Base-by-base conservation (phyloP, 371 early-diverging fungal species). In the Mucor plumbeus region DNA sequence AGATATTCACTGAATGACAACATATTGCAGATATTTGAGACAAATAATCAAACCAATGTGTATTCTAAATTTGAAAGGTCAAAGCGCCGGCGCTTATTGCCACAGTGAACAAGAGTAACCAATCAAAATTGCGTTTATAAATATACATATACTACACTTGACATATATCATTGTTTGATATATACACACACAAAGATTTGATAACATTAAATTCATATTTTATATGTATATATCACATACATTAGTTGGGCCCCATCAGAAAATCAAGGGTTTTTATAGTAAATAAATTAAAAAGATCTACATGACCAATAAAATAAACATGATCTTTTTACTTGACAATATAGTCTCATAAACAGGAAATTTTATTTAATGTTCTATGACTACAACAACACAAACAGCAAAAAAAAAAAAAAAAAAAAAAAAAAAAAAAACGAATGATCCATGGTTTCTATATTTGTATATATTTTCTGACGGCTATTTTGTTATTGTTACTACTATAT, bases 51-150 rank as follows among this genome's bases (percentile, higher is more conserved):
- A 38, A 38, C 5, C 38, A 38, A 38, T 38, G 38, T 38, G 38
- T 38, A 48, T 9, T 48, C 48, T 48, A 48, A 48, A 48, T 48
- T 48, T 48, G 48, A 48, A 17, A 48, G 19, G 48, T 48, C 48
- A 48, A 48, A 48, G 48, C 48, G 48, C 48, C 48, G 48, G 48
- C 48, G 48, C 48, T 6, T 48, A 48, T 48, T 48, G 19, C 48
- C 48, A 48, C 21, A 7, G 48, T 48, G 10, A 17, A 21, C 47
- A 6, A 47, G n/a, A n/a, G 47, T 19, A 9, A 17, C 19, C 48
- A 48, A 48, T 48, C 10, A 19, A 19, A 6, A 48, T 7, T 5
- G 26, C 26, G 26, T 26, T 26, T 26, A 1, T 26, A 26, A 1
- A 26, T 26, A 26, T 26, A 1, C 3, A 26, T 26, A 26, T 26